Conservation (phyloP, 129 eudicot species). For the Apium graveolens region DNA sequence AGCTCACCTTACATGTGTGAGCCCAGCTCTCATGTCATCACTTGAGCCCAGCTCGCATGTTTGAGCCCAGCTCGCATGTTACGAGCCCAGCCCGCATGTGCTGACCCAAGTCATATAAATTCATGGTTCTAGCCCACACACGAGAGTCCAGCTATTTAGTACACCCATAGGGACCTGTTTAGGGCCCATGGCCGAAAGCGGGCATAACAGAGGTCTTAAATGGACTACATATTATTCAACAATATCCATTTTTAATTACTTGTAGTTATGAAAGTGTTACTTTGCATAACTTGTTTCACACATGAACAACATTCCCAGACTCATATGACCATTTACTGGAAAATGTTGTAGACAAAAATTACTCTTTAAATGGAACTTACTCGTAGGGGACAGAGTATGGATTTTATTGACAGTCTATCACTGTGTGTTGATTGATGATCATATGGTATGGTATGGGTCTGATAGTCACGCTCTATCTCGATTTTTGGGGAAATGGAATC, state of each 20-base stretch:
- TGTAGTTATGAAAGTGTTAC: conserved; percentile 17
- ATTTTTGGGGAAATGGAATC: conserved; percentile 12
- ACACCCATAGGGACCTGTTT: no score
- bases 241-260: conserved; percentile 10
- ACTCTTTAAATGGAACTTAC: not conserved
- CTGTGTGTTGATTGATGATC: conserved; percentile 28
- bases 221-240: no score
- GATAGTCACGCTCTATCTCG: conserved; percentile 18
- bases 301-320: conserved; percentile 17
- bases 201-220: no score
- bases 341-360: conserved; percentile 20
- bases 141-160: no score
- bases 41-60: no score
- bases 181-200: no score
- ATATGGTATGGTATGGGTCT: conserved; percentile 2
- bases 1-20: no score
- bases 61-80: no score
- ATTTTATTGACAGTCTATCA: conserved; percentile 45
- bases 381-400: conserved; percentile 21
- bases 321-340: conserved; percentile 11
- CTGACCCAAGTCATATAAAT: no score
- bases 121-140: no score
- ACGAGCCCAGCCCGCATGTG: no score
- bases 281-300: conserved; percentile 11
- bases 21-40: no score